These are phyloP conservation scores for Ananas comosus DNA, from an alignment of 176 grass and related monocot genomes.

Conservation along the genomic window DNA sequence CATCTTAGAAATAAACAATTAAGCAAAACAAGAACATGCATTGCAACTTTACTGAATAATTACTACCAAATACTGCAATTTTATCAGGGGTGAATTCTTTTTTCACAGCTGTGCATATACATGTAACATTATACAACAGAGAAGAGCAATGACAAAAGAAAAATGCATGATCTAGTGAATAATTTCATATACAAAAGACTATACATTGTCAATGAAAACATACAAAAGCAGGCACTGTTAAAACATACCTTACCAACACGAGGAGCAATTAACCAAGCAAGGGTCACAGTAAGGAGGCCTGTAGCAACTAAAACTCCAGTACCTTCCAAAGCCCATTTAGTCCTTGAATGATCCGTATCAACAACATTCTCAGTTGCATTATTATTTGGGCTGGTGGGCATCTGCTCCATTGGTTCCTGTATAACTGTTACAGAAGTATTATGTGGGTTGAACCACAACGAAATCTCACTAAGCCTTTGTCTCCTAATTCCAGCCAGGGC, in stretches of 20 bases:
- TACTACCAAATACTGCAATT: no score
- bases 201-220: background rate
- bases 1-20: no score
- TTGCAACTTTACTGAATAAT: no score
- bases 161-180: no score
- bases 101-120: no score
- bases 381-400: slow-evolving; percentile 33
- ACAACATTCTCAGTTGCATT: slow-evolving; percentile 34
- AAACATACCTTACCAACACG: slow-evolving; percentile 71
- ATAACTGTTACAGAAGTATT: slow-evolving; percentile 36
- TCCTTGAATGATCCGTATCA: background rate
- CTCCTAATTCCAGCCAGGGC: slow-evolving; percentile 72
- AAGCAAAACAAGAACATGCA: no score
- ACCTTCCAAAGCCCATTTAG: slow-evolving; percentile 21
- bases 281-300: slow-evolving; percentile 43
- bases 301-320: slow-evolving; percentile 62
- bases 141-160: no score
- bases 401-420: slow-evolving; percentile 37
- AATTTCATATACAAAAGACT: no score
- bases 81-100: no score
- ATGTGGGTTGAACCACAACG: slow-evolving; percentile 78
- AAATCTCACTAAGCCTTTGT: slow-evolving; percentile 73
- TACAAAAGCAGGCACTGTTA: background rate
- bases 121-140: no score
- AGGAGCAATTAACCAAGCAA: slow-evolving; percentile 77